A percentile compares a stretch with the other conserved stretches of the same genome.
Evolutionary conservation across 805 yeast species (phyloP).

Genomic region (Barnettozyma pratensis): DNA sequence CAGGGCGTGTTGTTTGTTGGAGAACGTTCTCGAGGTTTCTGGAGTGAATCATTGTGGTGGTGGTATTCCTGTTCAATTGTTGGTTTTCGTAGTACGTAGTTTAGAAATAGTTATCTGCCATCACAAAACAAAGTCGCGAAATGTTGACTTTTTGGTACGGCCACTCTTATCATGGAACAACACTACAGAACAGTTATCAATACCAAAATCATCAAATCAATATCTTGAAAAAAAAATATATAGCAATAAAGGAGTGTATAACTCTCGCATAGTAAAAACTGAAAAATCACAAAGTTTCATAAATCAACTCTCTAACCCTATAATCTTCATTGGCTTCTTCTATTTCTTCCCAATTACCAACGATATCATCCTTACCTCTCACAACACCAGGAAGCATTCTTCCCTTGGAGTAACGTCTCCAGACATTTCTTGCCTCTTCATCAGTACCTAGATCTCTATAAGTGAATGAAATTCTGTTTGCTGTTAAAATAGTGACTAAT

Average conservation of each 20-base stretch:
- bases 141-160: not conserved
- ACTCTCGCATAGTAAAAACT: too few species aligned
- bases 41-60: constrained; percentile 2
- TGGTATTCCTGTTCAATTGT: not conserved
- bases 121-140: not conserved
- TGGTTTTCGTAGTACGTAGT: not conserved
- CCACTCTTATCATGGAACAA: not conserved
- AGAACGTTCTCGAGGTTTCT: constrained; percentile 7
- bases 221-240: too few species aligned
- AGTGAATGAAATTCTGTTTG: constrained; percentile 62
- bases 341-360: constrained; percentile 82
- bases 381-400: constrained; percentile 80
- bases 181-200: not conserved
- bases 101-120: not conserved
- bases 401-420: constrained; percentile 74
- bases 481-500: constrained; percentile 66
- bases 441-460: constrained; percentile 83
- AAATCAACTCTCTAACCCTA: constrained; percentile 55
- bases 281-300: constrained; percentile 47
- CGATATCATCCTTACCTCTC: constrained; percentile 72
- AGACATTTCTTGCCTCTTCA: constrained; percentile 74
- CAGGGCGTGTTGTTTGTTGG: constrained; percentile 2
- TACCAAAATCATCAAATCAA: too few species aligned
- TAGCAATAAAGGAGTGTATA: too few species aligned
- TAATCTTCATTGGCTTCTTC: constrained; percentile 85